Percentiles rank a stretch among this genome's conserved stretches.
phyloP scores from a whole-genome alignment of 495 filamentous ascomycete genomes.

The Rostrohypoxylon terebratum region DNA sequence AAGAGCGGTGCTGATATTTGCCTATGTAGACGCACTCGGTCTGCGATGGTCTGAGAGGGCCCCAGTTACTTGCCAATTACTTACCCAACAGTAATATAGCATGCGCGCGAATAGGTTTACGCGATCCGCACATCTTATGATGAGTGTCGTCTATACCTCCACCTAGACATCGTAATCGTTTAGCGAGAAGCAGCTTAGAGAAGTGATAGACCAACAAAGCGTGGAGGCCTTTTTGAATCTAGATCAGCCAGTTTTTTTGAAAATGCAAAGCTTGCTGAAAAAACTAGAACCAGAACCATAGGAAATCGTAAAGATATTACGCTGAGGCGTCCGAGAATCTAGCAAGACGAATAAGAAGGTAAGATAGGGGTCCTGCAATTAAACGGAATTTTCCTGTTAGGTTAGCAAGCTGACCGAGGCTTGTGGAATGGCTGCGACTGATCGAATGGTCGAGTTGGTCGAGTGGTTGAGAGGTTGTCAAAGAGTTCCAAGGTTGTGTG shows the following conservation, averaged over 20 bases:
- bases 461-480: not conserved
- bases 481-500: slow-evolving; percentile 3
- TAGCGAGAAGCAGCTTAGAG: not conserved
- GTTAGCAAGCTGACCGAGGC: not conserved
- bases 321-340: slow-evolving; percentile 11
- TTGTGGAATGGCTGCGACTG: slow-evolving; percentile 3
- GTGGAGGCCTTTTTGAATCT: not conserved
- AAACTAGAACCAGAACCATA: not conserved
- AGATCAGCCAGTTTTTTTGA: not conserved
- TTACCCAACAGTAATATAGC: slow-evolving; percentile 26
- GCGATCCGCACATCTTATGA: slow-evolving; percentile 14
- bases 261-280: not conserved
- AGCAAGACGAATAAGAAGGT: slow-evolving; percentile 3
- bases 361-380: not conserved
- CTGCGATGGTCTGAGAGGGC: not conserved
- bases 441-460: too few relatives aligned
- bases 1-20: slow-evolving; percentile 36
- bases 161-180: slow-evolving; percentile 13
- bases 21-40: slow-evolving; percentile 34
- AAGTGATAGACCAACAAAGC: not conserved
- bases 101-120: slow-evolving; percentile 20
- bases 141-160: not conserved
- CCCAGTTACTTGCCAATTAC: slow-evolving; percentile 15
- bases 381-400: not conserved
- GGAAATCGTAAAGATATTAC: not conserved